Base-by-base conservation (phyloP, 2,329 filamentous ascomycete genomes). In the Penicillium sp. region DNA sequence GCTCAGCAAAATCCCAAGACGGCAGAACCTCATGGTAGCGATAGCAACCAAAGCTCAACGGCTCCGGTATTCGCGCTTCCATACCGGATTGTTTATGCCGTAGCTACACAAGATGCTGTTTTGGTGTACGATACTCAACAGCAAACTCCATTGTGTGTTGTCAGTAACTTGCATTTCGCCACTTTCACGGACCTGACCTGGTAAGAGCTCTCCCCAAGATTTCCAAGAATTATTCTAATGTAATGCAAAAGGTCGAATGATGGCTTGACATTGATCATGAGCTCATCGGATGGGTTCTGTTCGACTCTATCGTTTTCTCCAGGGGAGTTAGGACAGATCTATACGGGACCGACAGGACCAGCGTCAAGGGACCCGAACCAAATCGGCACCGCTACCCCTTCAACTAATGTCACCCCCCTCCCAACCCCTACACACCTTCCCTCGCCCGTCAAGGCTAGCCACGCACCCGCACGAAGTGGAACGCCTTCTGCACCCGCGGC, bases 281-380 rank as follows among this genome's bases (percentile, higher is more conserved):
- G 92, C n/a, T 99, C 94, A 0, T 97, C 94, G 0, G 94, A 99
- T 72, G 94, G 94, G 0, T 99, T 97, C 77, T 99, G 94, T 72
- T 99, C 94, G 0, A 89, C 90, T 0, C 79, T 99, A 5, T 89
- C 92, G 0, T 99, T 99, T 69, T 75, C 84, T 1, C 79, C 89
- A 2, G 90, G 91, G 8, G 94, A 99, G 72, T 79, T 99, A 1
- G 94, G 94, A 11, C 87, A 93, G 60, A 77, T 86, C 5, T 95
- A 95, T 71, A 87, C 86, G 8, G 88, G 68, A 54, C 55, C 63
- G 51, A 64, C 86, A 8, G 88, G 68, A 53, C 55, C 63, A 53
- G 63, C 62, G 61, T 68, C 66, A 65, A 50, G 59, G 45, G 37
- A 58, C 28, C 56, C 62, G 59, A 66, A 73, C 72, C 56, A 68